Conservation (phyloP, 148 eudicot species). For the Rheum nobile region DNA sequence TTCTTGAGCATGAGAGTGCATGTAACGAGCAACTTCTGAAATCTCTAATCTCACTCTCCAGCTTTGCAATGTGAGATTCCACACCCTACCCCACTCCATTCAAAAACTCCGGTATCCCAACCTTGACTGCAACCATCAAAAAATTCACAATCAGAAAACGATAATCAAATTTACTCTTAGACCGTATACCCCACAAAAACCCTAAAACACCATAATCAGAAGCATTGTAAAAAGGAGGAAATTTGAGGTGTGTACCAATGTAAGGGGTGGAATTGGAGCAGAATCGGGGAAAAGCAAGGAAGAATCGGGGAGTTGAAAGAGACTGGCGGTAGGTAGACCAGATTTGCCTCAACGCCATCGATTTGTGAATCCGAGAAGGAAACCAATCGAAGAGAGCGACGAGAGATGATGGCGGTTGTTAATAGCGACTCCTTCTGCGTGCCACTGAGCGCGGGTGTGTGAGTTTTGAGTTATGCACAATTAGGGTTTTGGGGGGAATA, state of each 20-base stretch:
- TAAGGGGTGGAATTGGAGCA: slow-evolving; percentile 24
- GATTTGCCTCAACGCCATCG: slow-evolving; percentile 1
- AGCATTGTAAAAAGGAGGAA: too few species aligned
- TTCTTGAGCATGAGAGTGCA: slow-evolving; percentile 79
- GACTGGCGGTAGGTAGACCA: neutral
- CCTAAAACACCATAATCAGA: neutral
- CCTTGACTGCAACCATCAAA: slow-evolving; percentile 39
- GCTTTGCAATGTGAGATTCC: slow-evolving; percentile 59
- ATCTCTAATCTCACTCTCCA: slow-evolving; percentile 73
- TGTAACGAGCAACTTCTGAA: slow-evolving; percentile 60
- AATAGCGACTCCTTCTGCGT: neutral
- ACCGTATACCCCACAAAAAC: too few species aligned
- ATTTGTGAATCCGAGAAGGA: neutral
- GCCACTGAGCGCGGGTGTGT: neutral
- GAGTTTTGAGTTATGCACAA: neutral
- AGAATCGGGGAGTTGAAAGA: neutral
- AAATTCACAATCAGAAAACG: neutral
- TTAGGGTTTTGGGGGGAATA: too few species aligned
- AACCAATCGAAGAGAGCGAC: neutral
- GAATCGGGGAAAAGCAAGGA: slow-evolving; percentile 14
- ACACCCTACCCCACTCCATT: slow-evolving; percentile 65
- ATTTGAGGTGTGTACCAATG: slow-evolving; percentile 22
- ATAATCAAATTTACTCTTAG: neutral
- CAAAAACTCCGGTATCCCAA: slow-evolving; percentile 77
- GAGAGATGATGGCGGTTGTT: neutral